Evolutionary conservation across 768 basidiomycete species (phyloP).

Genomic region (Leccinum boreale): DNA sequence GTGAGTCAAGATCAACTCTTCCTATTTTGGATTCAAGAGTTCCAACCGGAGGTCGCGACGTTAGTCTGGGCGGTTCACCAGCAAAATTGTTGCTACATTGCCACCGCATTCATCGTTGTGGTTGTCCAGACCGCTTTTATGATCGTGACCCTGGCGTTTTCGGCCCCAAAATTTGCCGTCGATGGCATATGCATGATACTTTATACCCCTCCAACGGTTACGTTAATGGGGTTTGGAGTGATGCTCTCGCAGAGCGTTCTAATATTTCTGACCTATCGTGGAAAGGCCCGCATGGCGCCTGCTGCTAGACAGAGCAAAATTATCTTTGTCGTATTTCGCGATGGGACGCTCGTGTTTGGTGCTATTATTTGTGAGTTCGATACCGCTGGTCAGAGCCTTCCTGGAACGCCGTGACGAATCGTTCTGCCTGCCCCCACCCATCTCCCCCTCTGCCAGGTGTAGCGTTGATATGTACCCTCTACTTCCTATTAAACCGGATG

Average conservation of each 20-base stretch:
- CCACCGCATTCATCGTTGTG: conserved; percentile 1
- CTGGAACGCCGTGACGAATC: background rate
- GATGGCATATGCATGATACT: conserved; percentile 12
- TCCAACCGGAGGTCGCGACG: background rate
- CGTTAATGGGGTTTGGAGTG: background rate
- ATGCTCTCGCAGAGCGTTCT: conserved; percentile 12
- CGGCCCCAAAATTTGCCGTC: background rate
- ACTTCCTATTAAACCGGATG: background rate
- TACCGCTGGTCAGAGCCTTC: background rate
- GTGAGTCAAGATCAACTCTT: conserved; percentile 7
- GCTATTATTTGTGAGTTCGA: conserved; percentile 9
- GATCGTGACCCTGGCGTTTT: background rate
- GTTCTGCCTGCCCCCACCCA: background rate
- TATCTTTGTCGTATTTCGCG: conserved; percentile 10
- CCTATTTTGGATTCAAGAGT: background rate
- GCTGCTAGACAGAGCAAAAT: conserved; percentile 15
- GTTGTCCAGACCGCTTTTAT: background rate
- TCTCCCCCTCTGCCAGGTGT: background rate
- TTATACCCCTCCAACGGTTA: background rate
- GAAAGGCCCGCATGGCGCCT: conserved; percentile 7
- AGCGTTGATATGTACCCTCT: background rate
- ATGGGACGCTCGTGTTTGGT: conserved; percentile 13
- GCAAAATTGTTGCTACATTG: background rate
- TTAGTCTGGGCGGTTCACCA: conserved; percentile 18
- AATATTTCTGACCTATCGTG: conserved; percentile 15